Evolutionary conservation across 2,329 filamentous ascomycete species (phyloP).

Genomic region (Cytospora leucostoma): DNA sequence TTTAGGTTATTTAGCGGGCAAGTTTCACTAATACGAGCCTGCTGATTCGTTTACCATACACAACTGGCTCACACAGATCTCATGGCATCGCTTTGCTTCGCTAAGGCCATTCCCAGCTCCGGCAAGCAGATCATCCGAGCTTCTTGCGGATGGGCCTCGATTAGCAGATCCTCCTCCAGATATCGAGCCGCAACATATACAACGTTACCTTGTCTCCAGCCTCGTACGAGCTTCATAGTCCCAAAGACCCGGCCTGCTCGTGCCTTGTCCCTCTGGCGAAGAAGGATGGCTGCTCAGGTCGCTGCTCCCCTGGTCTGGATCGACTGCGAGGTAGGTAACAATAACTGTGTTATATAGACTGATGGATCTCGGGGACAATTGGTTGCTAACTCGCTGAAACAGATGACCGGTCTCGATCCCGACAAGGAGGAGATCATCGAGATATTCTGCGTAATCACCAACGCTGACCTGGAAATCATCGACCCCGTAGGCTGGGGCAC

Average conservation of each 20-base stretch:
- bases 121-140: constrained; percentile 6
- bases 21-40: constrained; percentile 16
- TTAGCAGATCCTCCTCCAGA: constrained; percentile 4
- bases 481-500: constrained; percentile 78
- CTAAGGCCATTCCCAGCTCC: background rate
- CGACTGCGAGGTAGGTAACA: constrained; percentile 59
- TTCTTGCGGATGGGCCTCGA: background rate
- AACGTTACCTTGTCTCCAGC: constrained; percentile 18
- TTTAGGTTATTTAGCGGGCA: constrained; percentile 9
- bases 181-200: constrained; percentile 16
- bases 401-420: constrained; percentile 91
- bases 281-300: constrained; percentile 21
- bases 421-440: constrained; percentile 84
- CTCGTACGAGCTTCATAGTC: background rate
- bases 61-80: background rate
- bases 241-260: background rate
- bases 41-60: constrained; percentile 18
- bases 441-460: constrained; percentile 89
- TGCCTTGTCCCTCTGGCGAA: background rate
- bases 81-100: constrained; percentile 6
- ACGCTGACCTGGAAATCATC: constrained; percentile 72
- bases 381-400: constrained; percentile 22
- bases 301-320: constrained; percentile 80
- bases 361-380: constrained; percentile 5
- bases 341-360: background rate